Percentiles rank a stretch among this genome's conserved stretches.
phyloP scores from a whole-genome alignment of 371 early-diverging fungal genomes.

The Umbelopsis sp. region DNA sequence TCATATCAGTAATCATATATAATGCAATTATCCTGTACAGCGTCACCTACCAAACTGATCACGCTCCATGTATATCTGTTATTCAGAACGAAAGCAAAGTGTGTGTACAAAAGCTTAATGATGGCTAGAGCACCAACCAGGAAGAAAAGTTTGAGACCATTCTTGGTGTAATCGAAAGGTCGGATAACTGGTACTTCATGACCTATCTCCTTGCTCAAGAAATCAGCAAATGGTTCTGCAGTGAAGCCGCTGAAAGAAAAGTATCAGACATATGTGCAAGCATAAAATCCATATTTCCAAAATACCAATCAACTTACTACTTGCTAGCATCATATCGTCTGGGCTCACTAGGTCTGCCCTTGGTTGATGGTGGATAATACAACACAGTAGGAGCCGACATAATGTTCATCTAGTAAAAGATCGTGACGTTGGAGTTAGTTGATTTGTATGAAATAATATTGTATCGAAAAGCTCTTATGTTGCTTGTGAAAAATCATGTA shows the following conservation, averaged over 20 bases:
- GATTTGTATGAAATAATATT: no score
- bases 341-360: constrained; percentile 42
- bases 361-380: constrained; percentile 75
- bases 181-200: constrained; percentile 43
- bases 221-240: constrained; percentile 71
- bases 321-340: constrained; percentile 47
- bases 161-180: constrained; percentile 47
- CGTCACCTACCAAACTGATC: constrained; percentile 45
- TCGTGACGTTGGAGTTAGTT: no score
- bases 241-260: constrained; percentile 57
- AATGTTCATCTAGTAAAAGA: constrained; percentile 47
- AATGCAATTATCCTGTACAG: neutral
- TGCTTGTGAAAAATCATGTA: constrained; percentile 23
- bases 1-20: neutral
- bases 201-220: constrained; percentile 54
- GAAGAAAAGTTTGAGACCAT: constrained; percentile 47
- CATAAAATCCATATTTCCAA: neutral
- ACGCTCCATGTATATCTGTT: constrained; percentile 68
- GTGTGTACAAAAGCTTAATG: constrained; percentile 44
- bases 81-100: constrained; percentile 53
- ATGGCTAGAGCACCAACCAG: constrained; percentile 43
- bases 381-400: constrained; percentile 74
- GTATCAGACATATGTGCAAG: neutral
- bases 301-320: constrained; percentile 24
- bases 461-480: no score